Conservation (phyloP, 306 rosid genomes). For the Crotalaria pallida region DNA sequence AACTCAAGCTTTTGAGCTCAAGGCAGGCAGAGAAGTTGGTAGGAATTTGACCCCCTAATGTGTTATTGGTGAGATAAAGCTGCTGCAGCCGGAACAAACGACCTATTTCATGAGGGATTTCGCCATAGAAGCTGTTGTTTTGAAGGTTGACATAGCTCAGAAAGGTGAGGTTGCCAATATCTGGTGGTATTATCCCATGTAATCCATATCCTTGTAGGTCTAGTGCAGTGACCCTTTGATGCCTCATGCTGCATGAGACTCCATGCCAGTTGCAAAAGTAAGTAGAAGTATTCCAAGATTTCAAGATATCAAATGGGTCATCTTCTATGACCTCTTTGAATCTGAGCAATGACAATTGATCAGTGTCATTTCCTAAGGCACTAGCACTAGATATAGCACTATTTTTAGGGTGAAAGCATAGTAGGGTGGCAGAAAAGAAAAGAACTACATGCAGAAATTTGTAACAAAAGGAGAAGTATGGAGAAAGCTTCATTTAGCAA, state of each 20-base stretch:
- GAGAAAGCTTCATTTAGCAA: slow-evolving; percentile 7
- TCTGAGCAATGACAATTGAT: slow-evolving; percentile 29
- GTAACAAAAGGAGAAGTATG: background rate
- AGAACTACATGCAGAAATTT: slow-evolving; percentile 7
- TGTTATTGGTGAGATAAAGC: slow-evolving; percentile 23
- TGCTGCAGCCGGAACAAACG: slow-evolving; percentile 24
- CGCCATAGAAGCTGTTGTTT: slow-evolving; percentile 26
- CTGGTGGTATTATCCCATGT: slow-evolving; percentile 36
- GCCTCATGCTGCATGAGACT: slow-evolving; percentile 32
- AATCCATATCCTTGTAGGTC: slow-evolving; percentile 19
- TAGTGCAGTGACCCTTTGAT: slow-evolving; percentile 32
- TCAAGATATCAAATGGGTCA: slow-evolving; percentile 22
- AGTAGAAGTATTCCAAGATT: slow-evolving; percentile 37
- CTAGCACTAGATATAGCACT: slow-evolving; percentile 7
- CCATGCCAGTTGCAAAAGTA: slow-evolving; percentile 46
- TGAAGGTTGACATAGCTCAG: slow-evolving; percentile 28
- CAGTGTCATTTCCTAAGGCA: slow-evolving; percentile 30
- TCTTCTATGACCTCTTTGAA: slow-evolving; percentile 17
- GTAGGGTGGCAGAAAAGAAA: slow-evolving; percentile 4
- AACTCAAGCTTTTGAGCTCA: slow-evolving; percentile 4
- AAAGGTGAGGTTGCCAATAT: slow-evolving; percentile 39
- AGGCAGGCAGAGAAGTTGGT: slow-evolving; percentile 30
- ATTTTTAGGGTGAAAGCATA: background rate
- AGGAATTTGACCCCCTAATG: slow-evolving; percentile 35
- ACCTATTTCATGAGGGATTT: slow-evolving; percentile 34